These are phyloP conservation scores for Trichoderma breve DNA, from an alignment of 2,329 filamentous ascomycete genomes.

Conservation along the genomic window DNA sequence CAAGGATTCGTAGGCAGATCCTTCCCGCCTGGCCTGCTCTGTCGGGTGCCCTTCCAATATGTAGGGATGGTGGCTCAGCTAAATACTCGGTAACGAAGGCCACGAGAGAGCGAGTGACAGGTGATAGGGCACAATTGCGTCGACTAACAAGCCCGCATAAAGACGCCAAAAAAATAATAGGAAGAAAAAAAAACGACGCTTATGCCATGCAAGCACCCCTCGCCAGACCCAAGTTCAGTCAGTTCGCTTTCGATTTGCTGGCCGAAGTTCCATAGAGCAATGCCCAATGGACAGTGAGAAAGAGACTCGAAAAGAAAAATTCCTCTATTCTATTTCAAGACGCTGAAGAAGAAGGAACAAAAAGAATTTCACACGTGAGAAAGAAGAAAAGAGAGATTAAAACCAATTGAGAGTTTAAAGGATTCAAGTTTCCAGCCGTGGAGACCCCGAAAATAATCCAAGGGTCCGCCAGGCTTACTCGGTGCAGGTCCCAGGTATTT, in stretches of 20 bases:
- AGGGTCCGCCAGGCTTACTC: neutral
- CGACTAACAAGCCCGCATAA: constrained; percentile 10
- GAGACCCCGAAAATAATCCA: neutral
- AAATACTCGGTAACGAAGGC: neutral
- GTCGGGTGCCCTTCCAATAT: neutral
- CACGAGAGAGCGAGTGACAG: neutral
- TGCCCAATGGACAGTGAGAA: neutral
- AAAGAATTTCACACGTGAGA: neutral
- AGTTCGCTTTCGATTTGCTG: neutral
- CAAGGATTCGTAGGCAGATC: neutral
- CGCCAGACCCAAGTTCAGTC: neutral
- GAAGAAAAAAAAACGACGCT: neutral
- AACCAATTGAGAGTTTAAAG: neutral
- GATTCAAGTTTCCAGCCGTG: neutral
- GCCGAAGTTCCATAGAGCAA: neutral
- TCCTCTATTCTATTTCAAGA: neutral
- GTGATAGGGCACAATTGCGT: constrained; percentile 2
- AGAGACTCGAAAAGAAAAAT: neutral
- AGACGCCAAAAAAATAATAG: neutral
- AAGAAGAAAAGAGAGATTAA: neutral
- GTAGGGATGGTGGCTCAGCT: neutral
- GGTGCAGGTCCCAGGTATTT: neutral
- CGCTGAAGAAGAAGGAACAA: neutral
- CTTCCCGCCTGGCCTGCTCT: neutral
- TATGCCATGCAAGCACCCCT: constrained; percentile 16